These are phyloP conservation scores for Glycine soja DNA, from an alignment of 306 rosid species.

Conservation along the genomic window DNA sequence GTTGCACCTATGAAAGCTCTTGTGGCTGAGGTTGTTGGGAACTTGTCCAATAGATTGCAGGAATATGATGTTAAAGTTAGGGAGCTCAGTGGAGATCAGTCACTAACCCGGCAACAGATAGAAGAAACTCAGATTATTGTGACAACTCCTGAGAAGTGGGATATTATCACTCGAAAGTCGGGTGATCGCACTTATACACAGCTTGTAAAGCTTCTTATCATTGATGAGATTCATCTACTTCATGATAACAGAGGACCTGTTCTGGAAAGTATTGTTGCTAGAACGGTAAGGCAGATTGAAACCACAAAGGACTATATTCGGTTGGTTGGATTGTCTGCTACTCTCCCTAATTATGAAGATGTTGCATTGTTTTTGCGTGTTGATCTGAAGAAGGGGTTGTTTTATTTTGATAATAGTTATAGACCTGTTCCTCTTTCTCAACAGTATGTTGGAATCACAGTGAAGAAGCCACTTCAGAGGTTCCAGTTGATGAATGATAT, in stretches of 20 bases:
- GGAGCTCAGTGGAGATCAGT: constrained; percentile 96
- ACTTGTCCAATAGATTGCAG: constrained; percentile 91
- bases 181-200: constrained; percentile 97
- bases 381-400: constrained; percentile 71
- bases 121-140: constrained; percentile 98
- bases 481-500: constrained; percentile 98
- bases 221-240: constrained; percentile 97
- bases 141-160: constrained; percentile 99
- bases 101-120: constrained; percentile 88
- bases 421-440: constrained; percentile 98
- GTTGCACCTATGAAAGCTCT: constrained; percentile 99
- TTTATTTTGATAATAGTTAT: constrained; percentile 86
- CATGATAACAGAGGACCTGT: constrained; percentile 99
- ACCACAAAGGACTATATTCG: constrained; percentile 91
- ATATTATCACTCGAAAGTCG: constrained; percentile 91
- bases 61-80: constrained; percentile 81
- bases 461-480: constrained; percentile 97
- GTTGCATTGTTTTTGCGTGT: constrained; percentile 93
- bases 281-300: constrained; percentile 97
- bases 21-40: constrained; percentile 97
- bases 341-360: constrained; percentile 91
- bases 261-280: constrained; percentile 95
- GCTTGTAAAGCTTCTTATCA: constrained; percentile 86
- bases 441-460: constrained; percentile 88
- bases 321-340: constrained; percentile 94